Conservation (phyloP, 2,329 filamentous ascomycete species). For the Rhynchosporium graminicola region DNA sequence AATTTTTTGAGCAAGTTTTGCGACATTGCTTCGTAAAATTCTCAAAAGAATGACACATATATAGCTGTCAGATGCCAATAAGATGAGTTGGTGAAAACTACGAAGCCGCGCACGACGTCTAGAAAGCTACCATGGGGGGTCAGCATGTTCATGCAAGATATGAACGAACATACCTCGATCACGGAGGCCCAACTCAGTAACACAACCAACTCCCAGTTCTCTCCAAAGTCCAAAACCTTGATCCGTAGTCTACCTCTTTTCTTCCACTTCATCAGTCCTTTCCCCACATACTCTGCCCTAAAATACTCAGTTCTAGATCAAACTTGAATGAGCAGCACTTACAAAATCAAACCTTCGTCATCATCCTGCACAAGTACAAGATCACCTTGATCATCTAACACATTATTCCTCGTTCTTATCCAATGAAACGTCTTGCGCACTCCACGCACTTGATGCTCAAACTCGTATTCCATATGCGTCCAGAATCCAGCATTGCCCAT, state of each 20-base stretch:
- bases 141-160: neutral
- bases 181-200: conserved; percentile 33
- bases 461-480: conserved; percentile 35
- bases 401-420: conserved; percentile 34
- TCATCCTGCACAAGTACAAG: conserved; percentile 32
- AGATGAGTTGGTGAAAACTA: conserved; percentile 32
- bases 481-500: conserved; percentile 31
- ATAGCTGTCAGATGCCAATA: conserved; percentile 17
- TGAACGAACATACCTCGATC: conserved; percentile 27
- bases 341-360: conserved; percentile 27
- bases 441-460: conserved; percentile 25
- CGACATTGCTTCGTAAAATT: too few relatives aligned
- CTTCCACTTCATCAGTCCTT: conserved; percentile 35
- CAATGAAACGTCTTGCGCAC: conserved; percentile 28
- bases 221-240: conserved; percentile 24
- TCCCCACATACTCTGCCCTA: conserved; percentile 32
- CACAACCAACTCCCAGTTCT: conserved; percentile 30
- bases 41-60: too few relatives aligned
- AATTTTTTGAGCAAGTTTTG: too few relatives aligned
- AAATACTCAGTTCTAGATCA: neutral
- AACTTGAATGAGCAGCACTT: neutral
- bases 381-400: conserved; percentile 34
- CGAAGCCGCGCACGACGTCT: conserved; percentile 29
- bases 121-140: conserved; percentile 22
- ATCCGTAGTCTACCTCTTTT: conserved; percentile 32